A percentile compares a stretch with the other conserved stretches of the same genome.
Evolutionary conservation across 148 eudicot genomes (phyloP).

Genomic region (Amaranthus palmeri): DNA sequence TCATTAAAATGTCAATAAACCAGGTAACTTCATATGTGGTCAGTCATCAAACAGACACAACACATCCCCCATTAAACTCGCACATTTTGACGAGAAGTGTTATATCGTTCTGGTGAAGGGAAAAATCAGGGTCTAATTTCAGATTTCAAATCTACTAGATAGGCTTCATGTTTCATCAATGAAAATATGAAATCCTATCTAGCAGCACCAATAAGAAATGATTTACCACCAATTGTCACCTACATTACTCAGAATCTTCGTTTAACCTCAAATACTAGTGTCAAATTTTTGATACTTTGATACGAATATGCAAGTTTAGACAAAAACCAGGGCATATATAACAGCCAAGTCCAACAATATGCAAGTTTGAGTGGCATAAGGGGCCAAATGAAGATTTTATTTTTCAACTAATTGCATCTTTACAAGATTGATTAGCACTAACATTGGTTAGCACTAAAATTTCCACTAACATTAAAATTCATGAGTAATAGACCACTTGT

Average conservation of each 20-base stretch:
- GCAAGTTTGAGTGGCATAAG: no score
- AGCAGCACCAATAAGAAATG: neutral
- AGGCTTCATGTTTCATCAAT: neutral
- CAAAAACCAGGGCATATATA: no score
- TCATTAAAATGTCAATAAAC: neutral
- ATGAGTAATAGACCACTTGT: neutral
- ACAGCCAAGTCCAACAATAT: no score
- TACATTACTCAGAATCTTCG: no score
- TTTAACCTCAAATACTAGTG: no score
- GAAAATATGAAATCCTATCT: neutral
- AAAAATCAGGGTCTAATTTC: neutral
- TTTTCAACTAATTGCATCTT: neutral
- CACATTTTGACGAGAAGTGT: no score
- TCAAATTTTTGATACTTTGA: no score
- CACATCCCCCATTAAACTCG: no score
- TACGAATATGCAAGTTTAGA: no score
- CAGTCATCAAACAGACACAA: neutral
- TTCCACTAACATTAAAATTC: neutral
- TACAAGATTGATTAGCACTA: neutral
- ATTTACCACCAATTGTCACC: neutral
- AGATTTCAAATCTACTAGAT: neutral
- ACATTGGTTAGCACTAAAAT: neutral
- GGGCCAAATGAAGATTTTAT: neutral
- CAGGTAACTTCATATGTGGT: neutral
- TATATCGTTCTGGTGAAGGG: no score